A percentile compares a stretch with the other conserved stretches of the same genome.
phyloP scores from a whole-genome alignment of 75 land plant species.

The Selaginella tamariscina region DNA sequence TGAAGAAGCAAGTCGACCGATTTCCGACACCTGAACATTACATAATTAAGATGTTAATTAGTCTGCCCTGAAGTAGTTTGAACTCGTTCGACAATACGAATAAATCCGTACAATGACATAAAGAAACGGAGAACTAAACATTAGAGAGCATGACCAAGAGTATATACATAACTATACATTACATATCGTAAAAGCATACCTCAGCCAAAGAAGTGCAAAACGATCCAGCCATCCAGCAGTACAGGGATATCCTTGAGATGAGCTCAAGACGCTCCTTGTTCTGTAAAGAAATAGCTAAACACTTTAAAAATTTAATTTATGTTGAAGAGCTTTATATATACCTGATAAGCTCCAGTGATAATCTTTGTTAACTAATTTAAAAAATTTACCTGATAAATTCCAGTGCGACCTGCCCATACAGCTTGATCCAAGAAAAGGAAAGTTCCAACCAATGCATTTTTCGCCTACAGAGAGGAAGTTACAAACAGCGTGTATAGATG shows the following conservation, averaged over 20 bases:
- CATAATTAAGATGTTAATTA: neutral
- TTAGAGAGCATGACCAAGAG: no score
- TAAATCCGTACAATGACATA: no score
- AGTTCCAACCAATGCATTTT: constrained; percentile 81
- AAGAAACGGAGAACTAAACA: no score
- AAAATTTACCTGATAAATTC: constrained; percentile 63
- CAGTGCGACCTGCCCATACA: constrained; percentile 86
- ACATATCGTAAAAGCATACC: constrained; percentile 12
- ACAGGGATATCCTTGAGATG: constrained; percentile 66
- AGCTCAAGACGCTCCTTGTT: constrained; percentile 74
- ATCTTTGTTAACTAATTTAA: no score
- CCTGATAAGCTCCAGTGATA: no score
- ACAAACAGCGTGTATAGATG: neutral
- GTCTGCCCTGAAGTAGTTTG: no score
- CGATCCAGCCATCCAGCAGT: constrained; percentile 66
- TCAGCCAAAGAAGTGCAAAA: constrained; percentile 25
- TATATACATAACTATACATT: neutral
- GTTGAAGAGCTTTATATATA: no score
- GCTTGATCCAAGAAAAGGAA: constrained; percentile 90
- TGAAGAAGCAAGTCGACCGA: constrained; percentile 42
- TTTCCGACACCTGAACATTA: constrained; percentile 48
- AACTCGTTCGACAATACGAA: no score
- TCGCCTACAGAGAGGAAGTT: constrained; percentile 48
- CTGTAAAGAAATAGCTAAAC: constrained; percentile 34
- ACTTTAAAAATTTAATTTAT: no score